A percentile compares a stretch with the other conserved stretches of the same genome.
Evolutionary conservation across 257 asterid genomes (phyloP).

Genomic region (Solanum appendiculatum): DNA sequence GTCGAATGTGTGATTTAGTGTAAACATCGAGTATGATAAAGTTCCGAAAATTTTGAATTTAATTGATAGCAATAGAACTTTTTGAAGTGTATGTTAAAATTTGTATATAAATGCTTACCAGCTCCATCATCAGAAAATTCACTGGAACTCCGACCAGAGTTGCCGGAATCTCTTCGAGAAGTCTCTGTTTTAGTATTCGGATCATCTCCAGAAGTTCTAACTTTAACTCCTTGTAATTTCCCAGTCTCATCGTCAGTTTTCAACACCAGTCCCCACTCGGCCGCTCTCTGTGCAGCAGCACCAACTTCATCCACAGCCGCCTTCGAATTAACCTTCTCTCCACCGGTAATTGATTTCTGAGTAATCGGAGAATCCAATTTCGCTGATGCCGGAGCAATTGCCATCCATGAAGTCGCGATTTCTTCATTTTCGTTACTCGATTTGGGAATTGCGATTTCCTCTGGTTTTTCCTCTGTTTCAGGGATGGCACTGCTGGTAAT

Average conservation of each 20-base stretch:
- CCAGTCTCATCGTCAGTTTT: constrained; percentile 83
- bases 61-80: neutral
- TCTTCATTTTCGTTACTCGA: constrained; percentile 4
- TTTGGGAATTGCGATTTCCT: neutral
- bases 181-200: constrained; percentile 17
- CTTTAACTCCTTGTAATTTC: constrained; percentile 70
- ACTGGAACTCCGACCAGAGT: constrained; percentile 64
- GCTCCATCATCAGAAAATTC: constrained; percentile 67
- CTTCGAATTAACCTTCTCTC: neutral
- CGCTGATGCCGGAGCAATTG: constrained; percentile 7
- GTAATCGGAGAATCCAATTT: neutral
- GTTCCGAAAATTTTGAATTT: neutral
- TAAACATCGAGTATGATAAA: neutral
- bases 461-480: neutral
- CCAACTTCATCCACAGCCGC: constrained; percentile 23
- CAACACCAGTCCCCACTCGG: constrained; percentile 93
- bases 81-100: neutral
- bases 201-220: constrained; percentile 79
- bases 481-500: neutral
- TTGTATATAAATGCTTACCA: constrained; percentile 7
- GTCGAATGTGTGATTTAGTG: neutral
- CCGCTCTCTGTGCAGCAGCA: constrained; percentile 80
- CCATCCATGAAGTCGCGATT: constrained; percentile 72
- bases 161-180: constrained; percentile 56
- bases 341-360: constrained; percentile 14